Percentiles rank a stretch among this genome's conserved stretches.
Conservation (phyloP, 441 rosid species). For the Gossypium lobatum region DNA sequence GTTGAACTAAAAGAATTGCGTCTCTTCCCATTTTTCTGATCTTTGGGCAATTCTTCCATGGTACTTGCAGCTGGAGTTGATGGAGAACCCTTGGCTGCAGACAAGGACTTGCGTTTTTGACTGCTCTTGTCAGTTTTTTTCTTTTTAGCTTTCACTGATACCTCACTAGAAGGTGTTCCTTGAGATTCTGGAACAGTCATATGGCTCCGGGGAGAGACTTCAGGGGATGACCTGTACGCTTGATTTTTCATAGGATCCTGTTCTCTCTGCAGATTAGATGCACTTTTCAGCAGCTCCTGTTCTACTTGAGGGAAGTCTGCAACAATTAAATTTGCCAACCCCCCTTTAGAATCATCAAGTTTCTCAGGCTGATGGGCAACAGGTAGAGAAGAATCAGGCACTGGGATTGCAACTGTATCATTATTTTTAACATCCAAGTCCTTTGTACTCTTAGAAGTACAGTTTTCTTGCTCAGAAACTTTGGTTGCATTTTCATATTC, state of each 20-base stretch:
- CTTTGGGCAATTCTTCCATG: conserved; percentile 45
- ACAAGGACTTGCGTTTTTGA: conserved; percentile 50
- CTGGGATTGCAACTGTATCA: conserved; percentile 23
- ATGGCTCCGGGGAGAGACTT: conserved; percentile 61
- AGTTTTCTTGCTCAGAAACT: conserved; percentile 30
- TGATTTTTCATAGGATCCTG: conserved; percentile 32
- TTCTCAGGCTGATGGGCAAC: conserved; percentile 30
- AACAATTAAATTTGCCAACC: conserved; percentile 23
- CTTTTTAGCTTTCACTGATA: conserved; percentile 49
- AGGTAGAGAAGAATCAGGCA: conserved; percentile 25
- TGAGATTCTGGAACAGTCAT: conserved; percentile 64
- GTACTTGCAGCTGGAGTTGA: conserved; percentile 43
- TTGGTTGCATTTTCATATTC: conserved; percentile 42
- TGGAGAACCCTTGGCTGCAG: conserved; percentile 57
- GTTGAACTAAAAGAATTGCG: conserved; percentile 63
- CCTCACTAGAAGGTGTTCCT: conserved; percentile 83
- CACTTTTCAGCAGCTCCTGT: conserved; percentile 30
- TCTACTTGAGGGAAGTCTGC: conserved; percentile 28
- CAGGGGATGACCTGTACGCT: conserved; percentile 42
- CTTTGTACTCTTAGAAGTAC: conserved; percentile 22
- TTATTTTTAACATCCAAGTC: conserved; percentile 32
- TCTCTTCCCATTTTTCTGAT: conserved; percentile 60
- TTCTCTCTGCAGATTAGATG: conserved; percentile 35
- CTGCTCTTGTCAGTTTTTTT: conserved; percentile 41
- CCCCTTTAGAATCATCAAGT: conserved; percentile 27